Evolutionary conservation across 2,329 filamentous ascomycete genomes (phyloP).

Genomic region (Talaromyces sp.): DNA sequence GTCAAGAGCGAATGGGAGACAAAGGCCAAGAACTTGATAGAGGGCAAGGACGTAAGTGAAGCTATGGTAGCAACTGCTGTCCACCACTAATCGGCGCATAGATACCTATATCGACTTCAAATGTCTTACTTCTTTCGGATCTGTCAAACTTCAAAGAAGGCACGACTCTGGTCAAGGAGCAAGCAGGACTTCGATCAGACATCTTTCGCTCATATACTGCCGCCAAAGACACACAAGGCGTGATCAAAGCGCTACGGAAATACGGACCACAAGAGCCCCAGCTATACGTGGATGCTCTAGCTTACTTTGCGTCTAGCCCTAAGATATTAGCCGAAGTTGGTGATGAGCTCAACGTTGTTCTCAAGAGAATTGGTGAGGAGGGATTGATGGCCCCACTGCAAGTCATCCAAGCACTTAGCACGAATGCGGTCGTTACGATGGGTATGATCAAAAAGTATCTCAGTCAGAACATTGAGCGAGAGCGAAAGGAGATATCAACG

Average conservation of each 20-base stretch:
- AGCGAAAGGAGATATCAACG: constrained; percentile 77
- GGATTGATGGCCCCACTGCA: constrained; percentile 93
- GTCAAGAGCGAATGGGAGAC: constrained; percentile 79
- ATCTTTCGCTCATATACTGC: constrained; percentile 96
- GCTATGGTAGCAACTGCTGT: background rate
- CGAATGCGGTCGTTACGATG: constrained; percentile 85
- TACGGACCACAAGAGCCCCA: constrained; percentile 90
- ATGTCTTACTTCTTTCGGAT: constrained; percentile 87
- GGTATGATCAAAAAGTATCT: constrained; percentile 95
- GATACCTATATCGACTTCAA: constrained; percentile 86
- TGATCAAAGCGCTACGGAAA: constrained; percentile 82
- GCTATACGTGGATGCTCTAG: constrained; percentile 84
- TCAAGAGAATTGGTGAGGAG: constrained; percentile 83
- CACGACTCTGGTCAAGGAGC: constrained; percentile 87
- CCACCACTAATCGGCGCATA: constrained; percentile 25
- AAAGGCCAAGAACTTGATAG: constrained; percentile 85
- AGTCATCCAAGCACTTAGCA: constrained; percentile 85
- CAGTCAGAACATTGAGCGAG: constrained; percentile 79
- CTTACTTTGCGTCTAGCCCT: constrained; percentile 86
- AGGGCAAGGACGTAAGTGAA: constrained; percentile 62
- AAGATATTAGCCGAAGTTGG: constrained; percentile 80
- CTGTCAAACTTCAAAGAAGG: constrained; percentile 86
- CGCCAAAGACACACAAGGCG: constrained; percentile 84
- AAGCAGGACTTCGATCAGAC: constrained; percentile 85
- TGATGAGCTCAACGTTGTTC: constrained; percentile 73